Evolutionary conservation across 495 filamentous ascomycete genomes (phyloP), one percentile per base, ranked within the genome.

Genomic region (Chlorociboria aeruginascens): DNA sequence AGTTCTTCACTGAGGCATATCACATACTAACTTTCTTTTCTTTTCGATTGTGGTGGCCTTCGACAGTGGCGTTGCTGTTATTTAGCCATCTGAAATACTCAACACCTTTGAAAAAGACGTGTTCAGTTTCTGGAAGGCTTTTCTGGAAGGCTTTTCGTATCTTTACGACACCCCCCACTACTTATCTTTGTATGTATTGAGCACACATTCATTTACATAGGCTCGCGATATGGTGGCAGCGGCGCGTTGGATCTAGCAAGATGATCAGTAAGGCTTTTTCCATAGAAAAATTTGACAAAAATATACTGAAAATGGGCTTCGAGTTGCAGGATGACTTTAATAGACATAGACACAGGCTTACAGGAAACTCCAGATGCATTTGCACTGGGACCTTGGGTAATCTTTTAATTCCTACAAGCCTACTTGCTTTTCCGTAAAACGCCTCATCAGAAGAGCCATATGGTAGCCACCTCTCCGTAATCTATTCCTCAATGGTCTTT

Each of bases 401-500:
- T 11, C 10, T 36, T 14, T 2, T 17, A 17, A 39, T 39, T 17
- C 36, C 20, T 14, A 39, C 20, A 39, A 39, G 36, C 36, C 36
- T 39, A 39, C 36, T 14, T 10, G n/a, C 36, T 39, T 14, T 25
- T 25, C 20, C 20, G 20, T 25, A 25, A 25, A 25, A 25, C 20
- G 20, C 4, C 30, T 13, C 6, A 51, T 40, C 43, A 14, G 3
- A 25, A 36, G 33, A 36, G 33, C 10, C 6, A 36, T 14, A 14
- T 3, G 13, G 33, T 36, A 14, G 33, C 33, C 33, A 25, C 20
- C 20, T 25, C 20, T 25, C 20, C 4, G 4, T 9, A 37, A 13
- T 51, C 50, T 72, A 96, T 71, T 98, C 92, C 66, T 95, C 90
- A 62, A 98, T 89, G 53, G 85, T 86, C 73, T 92, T 94, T 40